A percentile compares a stretch with the other conserved stretches of the same genome.
Evolutionary conservation across 1,284 basidiomycete genomes (phyloP).

Genomic region (Papiliotrema laurentii): DNA sequence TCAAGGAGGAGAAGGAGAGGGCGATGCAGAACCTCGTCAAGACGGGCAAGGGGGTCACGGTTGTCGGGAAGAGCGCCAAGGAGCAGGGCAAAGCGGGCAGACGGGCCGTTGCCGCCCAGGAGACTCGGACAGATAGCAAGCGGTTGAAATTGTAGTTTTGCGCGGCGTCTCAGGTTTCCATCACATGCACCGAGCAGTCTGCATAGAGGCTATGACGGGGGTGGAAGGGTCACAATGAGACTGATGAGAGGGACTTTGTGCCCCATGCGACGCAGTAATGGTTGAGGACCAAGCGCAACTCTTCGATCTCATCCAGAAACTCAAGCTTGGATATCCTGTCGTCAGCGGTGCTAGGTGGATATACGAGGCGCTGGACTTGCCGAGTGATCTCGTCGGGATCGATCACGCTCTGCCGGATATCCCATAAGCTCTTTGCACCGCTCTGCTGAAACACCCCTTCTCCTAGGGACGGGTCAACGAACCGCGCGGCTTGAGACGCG

Average conservation of each 20-base stretch:
- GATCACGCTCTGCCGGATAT: constrained; percentile 61
- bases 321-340: constrained; percentile 69
- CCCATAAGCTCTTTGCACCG: constrained; percentile 61
- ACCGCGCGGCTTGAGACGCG: constrained; percentile 60
- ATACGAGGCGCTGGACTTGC: constrained; percentile 46
- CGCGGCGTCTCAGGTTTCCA: background rate
- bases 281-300: constrained; percentile 75
- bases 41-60: constrained; percentile 72
- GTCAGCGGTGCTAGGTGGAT: constrained; percentile 3
- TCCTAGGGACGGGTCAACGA: constrained; percentile 44
- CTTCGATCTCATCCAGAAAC: constrained; percentile 85
- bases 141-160: constrained; percentile 33
- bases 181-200: background rate
- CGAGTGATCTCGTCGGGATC: constrained; percentile 58
- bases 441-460: constrained; percentile 54
- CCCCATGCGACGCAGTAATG: constrained; percentile 87
- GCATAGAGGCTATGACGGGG: background rate
- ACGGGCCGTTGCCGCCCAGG: constrained; percentile 18
- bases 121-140: constrained; percentile 28
- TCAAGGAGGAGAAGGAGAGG: constrained; percentile 74
- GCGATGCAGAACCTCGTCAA: constrained; percentile 75
- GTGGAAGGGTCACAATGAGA: background rate
- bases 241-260: constrained; percentile 23
- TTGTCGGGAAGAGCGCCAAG: constrained; percentile 66
- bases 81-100: constrained; percentile 43